Conservation (phyloP, 768 basidiomycete genomes). For the Podaxis mareebaensis region DNA sequence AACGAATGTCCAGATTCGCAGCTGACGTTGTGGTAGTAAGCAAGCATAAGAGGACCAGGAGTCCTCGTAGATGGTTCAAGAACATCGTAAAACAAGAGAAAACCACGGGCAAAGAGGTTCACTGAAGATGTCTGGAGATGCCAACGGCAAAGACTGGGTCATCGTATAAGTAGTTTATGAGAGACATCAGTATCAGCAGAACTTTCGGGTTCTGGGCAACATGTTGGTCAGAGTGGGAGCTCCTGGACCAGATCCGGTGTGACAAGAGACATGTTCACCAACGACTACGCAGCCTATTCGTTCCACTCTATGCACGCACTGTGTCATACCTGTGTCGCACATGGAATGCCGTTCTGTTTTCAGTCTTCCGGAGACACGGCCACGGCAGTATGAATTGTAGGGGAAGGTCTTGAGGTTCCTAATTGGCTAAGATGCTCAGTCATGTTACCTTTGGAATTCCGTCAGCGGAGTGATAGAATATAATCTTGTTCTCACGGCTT, state of each 20-base stretch:
- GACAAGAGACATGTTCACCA: background rate
- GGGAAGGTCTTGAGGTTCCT: background rate
- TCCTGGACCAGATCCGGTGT: background rate
- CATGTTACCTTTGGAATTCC: background rate
- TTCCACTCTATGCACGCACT: background rate
- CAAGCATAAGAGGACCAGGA: background rate
- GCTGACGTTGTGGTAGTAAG: conserved; percentile 16
- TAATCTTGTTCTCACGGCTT: background rate
- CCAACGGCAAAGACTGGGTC: background rate
- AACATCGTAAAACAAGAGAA: background rate
- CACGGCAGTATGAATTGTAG: background rate
- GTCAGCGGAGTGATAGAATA: background rate
- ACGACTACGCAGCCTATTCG: background rate
- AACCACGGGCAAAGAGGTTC: background rate
- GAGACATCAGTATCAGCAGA: background rate
- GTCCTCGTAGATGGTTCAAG: conserved; percentile 17
- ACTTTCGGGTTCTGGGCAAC: background rate
- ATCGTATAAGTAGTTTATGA: background rate
- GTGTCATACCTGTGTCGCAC: background rate
- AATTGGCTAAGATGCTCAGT: background rate
- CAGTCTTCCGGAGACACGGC: background rate
- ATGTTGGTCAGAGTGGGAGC: background rate
- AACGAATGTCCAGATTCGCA: conserved; percentile 34
- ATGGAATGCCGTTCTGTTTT: background rate
- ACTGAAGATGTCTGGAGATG: background rate